Conservation (phyloP, 768 basidiomycete species). For the Naganishia vaughanmartiniae region DNA sequence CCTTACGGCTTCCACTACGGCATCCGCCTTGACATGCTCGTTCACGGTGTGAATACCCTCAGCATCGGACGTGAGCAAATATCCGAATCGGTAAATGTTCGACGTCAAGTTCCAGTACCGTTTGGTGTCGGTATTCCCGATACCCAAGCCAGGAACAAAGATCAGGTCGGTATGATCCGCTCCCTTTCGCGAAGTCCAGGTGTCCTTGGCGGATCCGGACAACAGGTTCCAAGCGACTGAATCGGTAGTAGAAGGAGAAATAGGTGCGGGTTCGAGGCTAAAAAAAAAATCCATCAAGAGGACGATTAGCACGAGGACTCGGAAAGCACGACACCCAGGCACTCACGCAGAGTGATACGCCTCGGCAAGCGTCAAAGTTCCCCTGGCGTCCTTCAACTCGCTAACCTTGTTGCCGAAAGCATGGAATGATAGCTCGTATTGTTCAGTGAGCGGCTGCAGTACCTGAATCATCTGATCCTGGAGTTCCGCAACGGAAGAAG, state of each 20-base stretch:
- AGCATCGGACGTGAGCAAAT: slow-evolving; percentile 1
- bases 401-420: slow-evolving; percentile 41
- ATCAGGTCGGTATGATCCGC: slow-evolving; percentile 35
- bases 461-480: slow-evolving; percentile 37
- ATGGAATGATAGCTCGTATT: slow-evolving; percentile 41
- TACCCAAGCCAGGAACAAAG: slow-evolving; percentile 37
- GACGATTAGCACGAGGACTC: slow-evolving; percentile 26
- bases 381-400: slow-evolving; percentile 15
- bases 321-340: not conserved
- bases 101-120: slow-evolving; percentile 47
- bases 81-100: slow-evolving; percentile 46
- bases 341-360: slow-evolving; percentile 37
- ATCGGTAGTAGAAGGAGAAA: slow-evolving; percentile 40
- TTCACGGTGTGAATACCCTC: slow-evolving; percentile 38
- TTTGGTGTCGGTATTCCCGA: slow-evolving; percentile 46
- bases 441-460: slow-evolving; percentile 35
- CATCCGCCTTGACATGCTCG: slow-evolving; percentile 38
- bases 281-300: slow-evolving; percentile 10
- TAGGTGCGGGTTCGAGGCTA: slow-evolving; percentile 42
- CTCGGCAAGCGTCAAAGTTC: slow-evolving; percentile 37
- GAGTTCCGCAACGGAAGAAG: slow-evolving; percentile 40
- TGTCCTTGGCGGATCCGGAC: slow-evolving; percentile 39
- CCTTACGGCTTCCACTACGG: slow-evolving; percentile 39
- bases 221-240: slow-evolving; percentile 43
- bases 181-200: slow-evolving; percentile 35